Evolutionary conservation across 345 rosid genomes (phyloP).

Genomic region (Sisymbrium irio): DNA sequence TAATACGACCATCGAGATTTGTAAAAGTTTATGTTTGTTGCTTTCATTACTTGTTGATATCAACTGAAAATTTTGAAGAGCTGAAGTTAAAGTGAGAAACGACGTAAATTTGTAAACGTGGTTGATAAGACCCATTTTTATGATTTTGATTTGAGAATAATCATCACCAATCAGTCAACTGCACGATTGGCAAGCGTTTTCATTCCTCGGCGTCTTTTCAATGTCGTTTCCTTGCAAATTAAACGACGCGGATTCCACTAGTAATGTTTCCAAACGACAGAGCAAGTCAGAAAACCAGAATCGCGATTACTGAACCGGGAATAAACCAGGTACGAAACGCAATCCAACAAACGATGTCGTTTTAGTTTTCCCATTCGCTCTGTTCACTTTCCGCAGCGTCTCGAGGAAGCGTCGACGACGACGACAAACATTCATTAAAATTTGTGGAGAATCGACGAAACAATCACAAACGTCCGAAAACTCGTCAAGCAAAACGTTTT

Average conservation of each 20-base stretch:
- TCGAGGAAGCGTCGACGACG: conserved; percentile 8
- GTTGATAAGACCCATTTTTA: too few species aligned
- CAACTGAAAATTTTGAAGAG: too few species aligned
- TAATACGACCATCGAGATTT: too few species aligned
- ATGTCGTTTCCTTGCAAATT: too few species aligned
- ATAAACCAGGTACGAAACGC: background rate
- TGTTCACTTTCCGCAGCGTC: conserved; percentile 9
- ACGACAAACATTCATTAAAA: background rate
- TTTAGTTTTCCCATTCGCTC: background rate
- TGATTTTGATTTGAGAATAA: too few species aligned
- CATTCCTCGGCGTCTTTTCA: too few species aligned
- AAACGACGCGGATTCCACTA: too few species aligned
- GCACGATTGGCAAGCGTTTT: too few species aligned
- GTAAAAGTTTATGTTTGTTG: background rate
- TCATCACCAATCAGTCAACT: too few species aligned
- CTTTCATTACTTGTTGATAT: background rate
- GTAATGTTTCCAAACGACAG: too few species aligned
- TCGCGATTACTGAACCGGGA: background rate
- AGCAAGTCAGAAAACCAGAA: background rate
- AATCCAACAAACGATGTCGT: background rate
- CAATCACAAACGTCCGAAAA: background rate
- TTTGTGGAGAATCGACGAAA: conserved; percentile 1
- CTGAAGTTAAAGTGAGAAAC: too few species aligned
- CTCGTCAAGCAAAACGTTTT: background rate
- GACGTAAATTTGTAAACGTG: too few species aligned